A percentile compares a stretch with the other conserved stretches of the same genome.
phyloP scores from a whole-genome alignment of 805 yeast species.

The Pichia cephalocereana region DNA sequence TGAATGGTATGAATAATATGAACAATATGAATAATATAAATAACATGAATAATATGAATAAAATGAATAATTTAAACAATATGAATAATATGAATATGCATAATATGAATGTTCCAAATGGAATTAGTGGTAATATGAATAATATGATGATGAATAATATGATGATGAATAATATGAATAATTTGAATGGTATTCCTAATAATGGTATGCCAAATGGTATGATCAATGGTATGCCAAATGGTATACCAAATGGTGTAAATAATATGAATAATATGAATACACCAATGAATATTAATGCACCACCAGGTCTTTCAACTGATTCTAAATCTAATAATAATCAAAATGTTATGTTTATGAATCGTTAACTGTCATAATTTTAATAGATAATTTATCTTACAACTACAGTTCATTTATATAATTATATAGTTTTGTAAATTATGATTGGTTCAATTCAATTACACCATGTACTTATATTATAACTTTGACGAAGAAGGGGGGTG shows the following conservation, averaged over 20 bases:
- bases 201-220: too few species aligned
- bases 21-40: not conserved
- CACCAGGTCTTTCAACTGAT: constrained; percentile 8
- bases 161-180: not conserved
- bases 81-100: constrained; percentile 5
- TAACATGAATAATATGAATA: not conserved
- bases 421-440: too few species aligned
- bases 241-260: not conserved
- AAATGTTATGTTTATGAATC: constrained; percentile 14
- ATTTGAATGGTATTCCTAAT: not conserved
- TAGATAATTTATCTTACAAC: too few species aligned
- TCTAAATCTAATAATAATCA: constrained; percentile 17
- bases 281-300: not conserved
- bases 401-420: too few species aligned
- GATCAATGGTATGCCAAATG: not conserved
- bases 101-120: not conserved
- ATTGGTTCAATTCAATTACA: too few species aligned
- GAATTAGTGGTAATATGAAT: not conserved
- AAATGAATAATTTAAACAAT: not conserved
- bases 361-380: not conserved
- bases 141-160: not conserved
- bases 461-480: not conserved
- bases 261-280: constrained; percentile 3
- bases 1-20: not conserved
- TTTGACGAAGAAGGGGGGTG: too few species aligned